These are phyloP conservation scores for Sporothrix luriei DNA, from an alignment of 2,329 filamentous ascomycete species.

Conservation along the genomic window DNA sequence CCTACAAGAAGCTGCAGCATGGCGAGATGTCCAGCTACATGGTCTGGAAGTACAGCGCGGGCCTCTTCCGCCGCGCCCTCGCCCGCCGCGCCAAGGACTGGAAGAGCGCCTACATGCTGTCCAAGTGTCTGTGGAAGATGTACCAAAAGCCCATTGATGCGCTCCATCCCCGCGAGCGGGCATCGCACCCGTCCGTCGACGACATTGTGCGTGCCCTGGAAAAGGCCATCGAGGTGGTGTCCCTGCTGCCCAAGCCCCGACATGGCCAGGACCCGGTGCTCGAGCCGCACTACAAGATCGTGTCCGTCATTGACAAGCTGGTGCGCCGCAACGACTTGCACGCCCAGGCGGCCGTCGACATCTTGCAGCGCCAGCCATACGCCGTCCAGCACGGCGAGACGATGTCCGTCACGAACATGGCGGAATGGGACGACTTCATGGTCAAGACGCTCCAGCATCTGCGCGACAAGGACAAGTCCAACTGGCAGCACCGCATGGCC, in stretches of 20 bases:
- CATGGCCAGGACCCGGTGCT: slow-evolving; percentile 73
- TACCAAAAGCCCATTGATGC: slow-evolving; percentile 53
- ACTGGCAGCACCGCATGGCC: slow-evolving; percentile 93
- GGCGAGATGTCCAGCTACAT: slow-evolving; percentile 62
- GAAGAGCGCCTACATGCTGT: slow-evolving; percentile 64
- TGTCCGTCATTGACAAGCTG: slow-evolving; percentile 80
- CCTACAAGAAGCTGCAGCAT: slow-evolving; percentile 56
- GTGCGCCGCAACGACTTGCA: slow-evolving; percentile 59
- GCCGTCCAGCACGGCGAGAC: slow-evolving; percentile 53
- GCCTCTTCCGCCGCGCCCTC: slow-evolving; percentile 60
- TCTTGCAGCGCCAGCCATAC: slow-evolving; percentile 61
- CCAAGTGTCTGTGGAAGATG: slow-evolving; percentile 67
- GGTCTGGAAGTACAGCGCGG: slow-evolving; percentile 63
- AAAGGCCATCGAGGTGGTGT: slow-evolving; percentile 54
- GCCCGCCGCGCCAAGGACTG: slow-evolving; percentile 57
- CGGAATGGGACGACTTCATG: slow-evolving; percentile 63
- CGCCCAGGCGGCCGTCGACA: slow-evolving; percentile 53
- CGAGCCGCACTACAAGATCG: slow-evolving; percentile 90
- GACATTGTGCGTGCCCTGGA: slow-evolving; percentile 55
- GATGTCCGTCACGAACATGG: slow-evolving; percentile 58
- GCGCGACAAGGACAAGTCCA: slow-evolving; percentile 79
- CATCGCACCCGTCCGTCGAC: slow-evolving; percentile 45
- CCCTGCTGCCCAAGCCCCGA: slow-evolving; percentile 57
- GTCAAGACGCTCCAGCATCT: slow-evolving; percentile 56
- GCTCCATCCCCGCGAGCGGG: slow-evolving; percentile 50